Evolutionary conservation across 192 early-diverging fungal species (phyloP).

Genomic region (Backusella australiensis): DNA sequence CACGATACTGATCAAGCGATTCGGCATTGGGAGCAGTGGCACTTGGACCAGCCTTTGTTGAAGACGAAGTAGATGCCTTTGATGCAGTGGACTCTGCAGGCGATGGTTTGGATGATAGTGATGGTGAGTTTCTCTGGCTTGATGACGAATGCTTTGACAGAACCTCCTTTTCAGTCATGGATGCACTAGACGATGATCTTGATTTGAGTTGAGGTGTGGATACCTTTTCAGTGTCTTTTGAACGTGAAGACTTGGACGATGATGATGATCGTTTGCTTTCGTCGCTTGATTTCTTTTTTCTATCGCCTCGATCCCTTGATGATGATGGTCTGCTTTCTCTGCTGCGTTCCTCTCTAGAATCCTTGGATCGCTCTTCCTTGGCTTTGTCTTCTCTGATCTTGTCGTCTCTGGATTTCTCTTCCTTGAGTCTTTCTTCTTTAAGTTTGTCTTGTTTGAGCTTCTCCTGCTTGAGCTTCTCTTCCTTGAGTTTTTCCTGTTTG

Average conservation of each 20-base stretch:
- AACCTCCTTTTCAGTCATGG: not conserved
- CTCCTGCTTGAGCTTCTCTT: not conserved
- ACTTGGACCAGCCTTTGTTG: not conserved
- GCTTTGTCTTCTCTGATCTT: not conserved
- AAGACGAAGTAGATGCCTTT: not conserved
- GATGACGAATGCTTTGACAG: not conserved
- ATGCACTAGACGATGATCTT: not conserved
- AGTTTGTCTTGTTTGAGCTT: not conserved
- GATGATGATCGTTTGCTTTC: not conserved
- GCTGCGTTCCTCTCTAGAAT: not conserved
- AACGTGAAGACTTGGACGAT: not conserved
- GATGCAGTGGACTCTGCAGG: not conserved
- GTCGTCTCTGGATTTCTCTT: not conserved
- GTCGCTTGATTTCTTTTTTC: not conserved
- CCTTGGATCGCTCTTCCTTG: not conserved
- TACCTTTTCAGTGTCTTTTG: not conserved
- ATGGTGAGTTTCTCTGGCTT: not conserved
- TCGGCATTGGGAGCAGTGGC: constrained; percentile 26
- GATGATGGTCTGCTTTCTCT: not conserved
- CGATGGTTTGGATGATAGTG: not conserved
- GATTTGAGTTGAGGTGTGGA: not conserved
- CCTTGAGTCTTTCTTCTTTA: not conserved
- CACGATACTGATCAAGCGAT: constrained; percentile 6
- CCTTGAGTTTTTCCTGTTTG: not conserved
- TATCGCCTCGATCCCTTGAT: not conserved